Percentiles rank a stretch among this genome's conserved stretches.
Evolutionary conservation across 2,329 filamentous ascomycete genomes (phyloP).

Genomic region (Aspergillus melleus): DNA sequence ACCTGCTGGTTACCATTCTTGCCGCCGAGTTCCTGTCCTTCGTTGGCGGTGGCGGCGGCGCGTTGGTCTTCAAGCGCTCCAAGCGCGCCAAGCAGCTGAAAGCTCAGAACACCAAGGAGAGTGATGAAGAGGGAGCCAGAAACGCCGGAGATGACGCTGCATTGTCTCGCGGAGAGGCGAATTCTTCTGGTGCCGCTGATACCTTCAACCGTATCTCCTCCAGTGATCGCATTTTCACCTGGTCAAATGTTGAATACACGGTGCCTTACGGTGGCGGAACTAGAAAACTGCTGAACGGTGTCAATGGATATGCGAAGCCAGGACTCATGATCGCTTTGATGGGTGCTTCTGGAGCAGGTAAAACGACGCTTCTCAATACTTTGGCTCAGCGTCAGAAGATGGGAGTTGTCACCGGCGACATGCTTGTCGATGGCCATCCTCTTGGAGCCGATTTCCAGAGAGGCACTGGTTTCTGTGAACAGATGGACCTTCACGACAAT

Average conservation of each 20-base stretch:
- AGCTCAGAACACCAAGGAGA: constrained; percentile 42
- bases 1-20: constrained; percentile 69
- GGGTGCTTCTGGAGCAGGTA: constrained; percentile 79
- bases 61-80: constrained; percentile 70
- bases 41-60: constrained; percentile 62
- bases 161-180: constrained; percentile 28
- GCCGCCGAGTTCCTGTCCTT: constrained; percentile 70
- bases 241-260: constrained; percentile 69
- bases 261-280: constrained; percentile 67
- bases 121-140: constrained; percentile 61
- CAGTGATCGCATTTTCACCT: constrained; percentile 69
- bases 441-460: constrained; percentile 66
- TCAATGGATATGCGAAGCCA: constrained; percentile 77
- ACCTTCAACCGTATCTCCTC: constrained; percentile 48
- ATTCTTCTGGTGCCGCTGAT: constrained; percentile 31
- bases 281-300: constrained; percentile 64
- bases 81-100: constrained; percentile 58
- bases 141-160: constrained; percentile 26
- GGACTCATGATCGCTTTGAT: constrained; percentile 78
- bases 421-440: constrained; percentile 68
- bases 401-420: constrained; percentile 65
- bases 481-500: constrained; percentile 70
- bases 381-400: constrained; percentile 69
- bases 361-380: constrained; percentile 79
- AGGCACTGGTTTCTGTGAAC: constrained; percentile 69